Percentiles rank a stretch among this genome's conserved stretches.
Conservation (phyloP, 192 early-diverging fungal species). For the Podila epicladia region DNA sequence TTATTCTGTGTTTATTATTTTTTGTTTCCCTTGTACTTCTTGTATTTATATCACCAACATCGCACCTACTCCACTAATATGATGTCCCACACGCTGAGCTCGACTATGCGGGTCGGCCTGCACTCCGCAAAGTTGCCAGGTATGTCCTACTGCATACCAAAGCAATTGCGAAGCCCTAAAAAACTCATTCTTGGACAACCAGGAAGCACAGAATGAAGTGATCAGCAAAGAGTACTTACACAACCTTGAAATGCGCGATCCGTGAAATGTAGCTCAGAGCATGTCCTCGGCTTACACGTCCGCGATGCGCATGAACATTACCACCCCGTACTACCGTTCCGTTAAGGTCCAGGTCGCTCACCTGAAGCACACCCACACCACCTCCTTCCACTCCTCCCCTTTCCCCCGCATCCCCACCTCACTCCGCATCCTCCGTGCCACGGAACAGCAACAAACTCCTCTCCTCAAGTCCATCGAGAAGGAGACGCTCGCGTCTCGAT, state of each 20-base stretch:
- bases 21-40: not conserved
- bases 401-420: constrained; percentile 42
- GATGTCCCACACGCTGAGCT: constrained; percentile 36
- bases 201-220: too few species aligned
- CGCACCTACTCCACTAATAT: not conserved
- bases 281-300: constrained; percentile 3
- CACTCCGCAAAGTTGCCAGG: constrained; percentile 25
- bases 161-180: not conserved
- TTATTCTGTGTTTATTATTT: not conserved
- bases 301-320: constrained; percentile 37
- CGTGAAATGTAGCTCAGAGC: too few species aligned
- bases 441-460: constrained; percentile 28
- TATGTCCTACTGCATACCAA: constrained; percentile 3
- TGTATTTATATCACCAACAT: not conserved
- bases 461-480: constrained; percentile 43
- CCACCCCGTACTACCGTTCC: constrained; percentile 39
- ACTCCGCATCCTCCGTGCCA: constrained; percentile 28
- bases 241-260: too few species aligned
- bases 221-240: too few species aligned
- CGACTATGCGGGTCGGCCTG: constrained; percentile 34
- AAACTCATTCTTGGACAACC: not conserved
- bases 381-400: constrained; percentile 42
- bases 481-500: constrained; percentile 46
- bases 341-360: constrained; percentile 37
- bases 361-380: not conserved